Evolutionary conservation across 2,329 filamentous ascomycete species (phyloP).

Genomic region (Fusarium anguioides): DNA sequence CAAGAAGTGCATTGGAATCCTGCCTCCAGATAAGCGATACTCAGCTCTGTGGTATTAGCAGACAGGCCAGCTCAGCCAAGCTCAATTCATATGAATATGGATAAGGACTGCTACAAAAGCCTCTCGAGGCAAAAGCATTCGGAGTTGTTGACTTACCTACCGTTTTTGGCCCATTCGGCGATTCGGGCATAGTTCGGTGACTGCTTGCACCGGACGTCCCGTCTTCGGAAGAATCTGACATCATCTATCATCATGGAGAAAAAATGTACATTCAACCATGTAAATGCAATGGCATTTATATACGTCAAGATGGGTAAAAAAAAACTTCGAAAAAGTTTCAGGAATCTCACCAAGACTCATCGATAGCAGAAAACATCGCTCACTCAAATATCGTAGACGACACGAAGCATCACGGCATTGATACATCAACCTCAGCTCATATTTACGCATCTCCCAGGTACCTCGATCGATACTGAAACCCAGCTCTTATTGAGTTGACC

Average conservation of each 20-base stretch:
- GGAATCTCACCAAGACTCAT: neutral
- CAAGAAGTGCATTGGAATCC: neutral
- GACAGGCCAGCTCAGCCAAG: neutral
- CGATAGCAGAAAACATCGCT: slow-evolving; percentile 2
- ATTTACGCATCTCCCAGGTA: slow-evolving; percentile 11
- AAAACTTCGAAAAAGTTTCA: neutral
- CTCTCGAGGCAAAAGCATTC: neutral
- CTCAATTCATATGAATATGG: neutral
- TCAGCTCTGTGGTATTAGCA: slow-evolving; percentile 3
- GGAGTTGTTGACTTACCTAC: neutral
- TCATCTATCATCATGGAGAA: slow-evolving; percentile 38
- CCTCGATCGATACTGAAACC: neutral
- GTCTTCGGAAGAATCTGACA: slow-evolving; percentile 42
- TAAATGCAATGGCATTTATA: slow-evolving; percentile 3
- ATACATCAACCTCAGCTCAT: slow-evolving; percentile 7
- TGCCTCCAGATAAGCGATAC: neutral
- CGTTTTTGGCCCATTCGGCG: slow-evolving; percentile 13
- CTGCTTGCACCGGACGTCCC: slow-evolving; percentile 35
- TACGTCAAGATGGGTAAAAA: slow-evolving; percentile 5
- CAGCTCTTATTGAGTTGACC: slow-evolving; percentile 20
- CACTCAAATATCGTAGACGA: neutral
- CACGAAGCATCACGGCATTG: neutral
- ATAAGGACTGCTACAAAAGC: neutral
- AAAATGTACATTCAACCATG: slow-evolving; percentile 12
- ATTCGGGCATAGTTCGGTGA: slow-evolving; percentile 49